Evolutionary conservation across 441 rosid species (phyloP), one percentile per base, ranked within the genome.

Genomic region (Arabidopsis lyrata): DNA sequence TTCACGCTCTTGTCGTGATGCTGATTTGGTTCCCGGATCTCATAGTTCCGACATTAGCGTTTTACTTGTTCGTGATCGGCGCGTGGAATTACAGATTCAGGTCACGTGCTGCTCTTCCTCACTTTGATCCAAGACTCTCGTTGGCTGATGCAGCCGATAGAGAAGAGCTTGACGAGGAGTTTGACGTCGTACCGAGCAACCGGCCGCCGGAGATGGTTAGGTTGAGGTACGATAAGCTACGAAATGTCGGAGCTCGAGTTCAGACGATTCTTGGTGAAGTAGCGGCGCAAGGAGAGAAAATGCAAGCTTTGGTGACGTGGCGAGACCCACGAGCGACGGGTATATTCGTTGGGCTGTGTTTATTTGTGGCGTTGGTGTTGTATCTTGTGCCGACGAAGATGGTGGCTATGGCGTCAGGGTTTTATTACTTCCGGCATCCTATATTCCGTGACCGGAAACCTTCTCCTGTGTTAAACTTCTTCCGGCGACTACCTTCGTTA

Each of bases 161-260:
- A 56, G 88, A 86, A 3, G 93, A 88, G 67, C 82, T 86, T 3
- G 93, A 88, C 1, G 93, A 88, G 60, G 93, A 88, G 78, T 86
- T 88, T 6, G 93, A 88, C 44, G 61, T 59, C 0, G 47, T 87
- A 5, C 94, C 87, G 1, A 87, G 88, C 57, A 47, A 29, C 5
- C 74, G 84, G 41, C 57, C 85, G 0, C 71, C 79, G 1, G 94
- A 85, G 7, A 58, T 76, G 5, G 68, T 85, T 49, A 78, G 86
- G 8, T 57, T 29, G 9, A 74, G 91, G 82, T 86, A 88, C 12
- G 89, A 87, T 67, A 84, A 83, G 77, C 61, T 89, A 63, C 76
- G 90, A 0, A 73, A 45, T 0, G 57, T 89, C 0, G 88, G 88
- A 2, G 80, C 76, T 5, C 78, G 87, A 0, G 83, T 81, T 8